phyloP scores from a whole-genome alignment of 108 stramenopile species.

The Nitzschia palea region DNA sequence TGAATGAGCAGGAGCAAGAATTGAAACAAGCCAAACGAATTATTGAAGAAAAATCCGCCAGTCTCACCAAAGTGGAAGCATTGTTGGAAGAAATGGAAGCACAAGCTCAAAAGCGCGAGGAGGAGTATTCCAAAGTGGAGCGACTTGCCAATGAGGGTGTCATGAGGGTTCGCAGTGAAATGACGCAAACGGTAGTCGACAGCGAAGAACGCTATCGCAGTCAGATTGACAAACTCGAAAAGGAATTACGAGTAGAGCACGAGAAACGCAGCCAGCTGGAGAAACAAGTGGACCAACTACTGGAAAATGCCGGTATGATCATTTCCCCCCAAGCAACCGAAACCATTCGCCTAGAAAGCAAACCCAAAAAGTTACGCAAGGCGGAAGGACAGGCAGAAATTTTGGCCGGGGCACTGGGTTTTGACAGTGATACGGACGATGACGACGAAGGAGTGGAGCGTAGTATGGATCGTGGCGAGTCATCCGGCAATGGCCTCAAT shows the following conservation, averaged over 20 bases:
- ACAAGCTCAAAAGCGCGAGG: conserved; percentile 41
- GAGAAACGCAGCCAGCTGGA: conserved; percentile 60
- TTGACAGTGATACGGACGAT: conserved; percentile 50
- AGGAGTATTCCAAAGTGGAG: conserved; percentile 60
- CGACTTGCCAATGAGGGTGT: conserved; percentile 68
- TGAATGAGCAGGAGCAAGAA: conserved; percentile 58
- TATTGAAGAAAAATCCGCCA: conserved; percentile 49
- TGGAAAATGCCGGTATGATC: conserved; percentile 51
- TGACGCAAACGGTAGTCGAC: conserved; percentile 73
- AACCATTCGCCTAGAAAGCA: conserved; percentile 15
- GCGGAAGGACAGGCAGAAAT: conserved; percentile 73
- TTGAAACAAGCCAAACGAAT: conserved; percentile 30
- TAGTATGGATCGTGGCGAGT: conserved; percentile 19
- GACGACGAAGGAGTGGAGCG: conserved; percentile 46
- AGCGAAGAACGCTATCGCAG: conserved; percentile 76
- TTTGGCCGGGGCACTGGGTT: conserved; percentile 62
- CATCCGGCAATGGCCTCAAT: background rate
- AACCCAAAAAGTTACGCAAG: conserved; percentile 55
- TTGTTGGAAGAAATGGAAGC: conserved; percentile 42
- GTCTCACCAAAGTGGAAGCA: conserved; percentile 38
- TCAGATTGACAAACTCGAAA: conserved; percentile 60
- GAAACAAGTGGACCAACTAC: conserved; percentile 59
- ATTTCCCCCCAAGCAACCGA: conserved; percentile 8
- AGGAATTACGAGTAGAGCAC: conserved; percentile 54
- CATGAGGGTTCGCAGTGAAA: conserved; percentile 65